Percentiles rank a stretch among this genome's conserved stretches.
phyloP scores from a whole-genome alignment of 768 basidiomycete genomes.

The Plicaturopsis crispa region DNA sequence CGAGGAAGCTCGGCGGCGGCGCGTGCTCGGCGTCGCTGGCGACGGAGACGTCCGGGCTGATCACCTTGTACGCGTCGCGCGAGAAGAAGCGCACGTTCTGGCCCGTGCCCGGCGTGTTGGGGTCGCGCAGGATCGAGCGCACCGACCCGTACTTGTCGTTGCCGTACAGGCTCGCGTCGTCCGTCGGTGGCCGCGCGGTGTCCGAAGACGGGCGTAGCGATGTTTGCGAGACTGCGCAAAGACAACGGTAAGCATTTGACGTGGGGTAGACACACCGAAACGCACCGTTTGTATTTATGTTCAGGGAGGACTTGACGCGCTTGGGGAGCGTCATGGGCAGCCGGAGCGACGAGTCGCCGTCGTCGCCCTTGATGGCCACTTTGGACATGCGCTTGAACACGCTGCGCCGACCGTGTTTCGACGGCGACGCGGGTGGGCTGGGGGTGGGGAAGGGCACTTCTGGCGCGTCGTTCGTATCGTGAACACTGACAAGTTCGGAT shows the following conservation, averaged over 20 bases:
- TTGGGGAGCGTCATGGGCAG: constrained; percentile 32
- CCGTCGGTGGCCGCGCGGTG: neutral
- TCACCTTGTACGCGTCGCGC: constrained; percentile 55
- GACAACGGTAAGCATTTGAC: constrained; percentile 4
- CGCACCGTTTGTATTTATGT: constrained; percentile 30
- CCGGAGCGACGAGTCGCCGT: constrained; percentile 25
- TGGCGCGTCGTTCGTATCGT: no score
- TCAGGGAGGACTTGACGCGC: constrained; percentile 42
- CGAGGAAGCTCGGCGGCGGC: constrained; percentile 1
- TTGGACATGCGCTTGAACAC: constrained; percentile 52
- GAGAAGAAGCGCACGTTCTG: constrained; percentile 76
- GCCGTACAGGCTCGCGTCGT: neutral
- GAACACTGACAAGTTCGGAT: no score
- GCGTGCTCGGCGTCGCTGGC: constrained; percentile 21
- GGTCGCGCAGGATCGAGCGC: constrained; percentile 66
- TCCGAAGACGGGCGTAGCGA: neutral
- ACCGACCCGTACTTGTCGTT: constrained; percentile 37
- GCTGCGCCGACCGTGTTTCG: constrained; percentile 34
- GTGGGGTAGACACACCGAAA: constrained; percentile 3
- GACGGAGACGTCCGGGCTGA: constrained; percentile 57
- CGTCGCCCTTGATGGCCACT: constrained; percentile 27
- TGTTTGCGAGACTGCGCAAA: constrained; percentile 4
- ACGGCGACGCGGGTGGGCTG: constrained; percentile 42
- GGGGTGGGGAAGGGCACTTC: constrained; percentile 23
- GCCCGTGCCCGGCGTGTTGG: constrained; percentile 69